Percentiles rank a stretch among this genome's conserved stretches.
These are phyloP conservation scores for Lentinus brumalis DNA, from an alignment of 768 basidiomycete genomes.

Conservation along the genomic window DNA sequence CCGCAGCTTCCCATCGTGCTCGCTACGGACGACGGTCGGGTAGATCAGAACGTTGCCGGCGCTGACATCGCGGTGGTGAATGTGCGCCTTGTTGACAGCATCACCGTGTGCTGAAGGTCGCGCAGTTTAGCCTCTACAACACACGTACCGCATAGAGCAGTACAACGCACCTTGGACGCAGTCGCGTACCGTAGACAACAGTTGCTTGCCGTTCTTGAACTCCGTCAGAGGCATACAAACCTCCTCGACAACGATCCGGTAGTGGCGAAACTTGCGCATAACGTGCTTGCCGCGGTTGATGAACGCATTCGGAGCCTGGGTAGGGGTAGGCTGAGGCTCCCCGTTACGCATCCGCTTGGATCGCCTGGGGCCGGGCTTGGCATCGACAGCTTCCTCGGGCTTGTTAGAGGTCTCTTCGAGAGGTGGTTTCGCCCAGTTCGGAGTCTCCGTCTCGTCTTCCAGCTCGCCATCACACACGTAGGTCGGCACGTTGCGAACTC, in stretches of 20 bases:
- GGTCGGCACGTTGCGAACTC: constrained; percentile 3
- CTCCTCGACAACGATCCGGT: background rate
- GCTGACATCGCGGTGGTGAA: constrained; percentile 11
- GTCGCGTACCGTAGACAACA: background rate
- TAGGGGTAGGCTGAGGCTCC: too few relatives aligned
- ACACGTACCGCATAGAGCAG: too few relatives aligned
- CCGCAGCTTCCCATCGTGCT: too few relatives aligned
- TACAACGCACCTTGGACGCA: background rate
- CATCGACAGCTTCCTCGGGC: too few relatives aligned
- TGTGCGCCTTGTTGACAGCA: background rate
- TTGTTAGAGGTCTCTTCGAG: too few relatives aligned
- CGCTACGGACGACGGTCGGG: background rate
- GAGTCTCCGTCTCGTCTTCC: background rate
- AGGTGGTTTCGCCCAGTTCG: too few relatives aligned
- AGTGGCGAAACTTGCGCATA: background rate
- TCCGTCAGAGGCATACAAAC: background rate
- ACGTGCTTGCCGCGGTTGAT: too few relatives aligned
- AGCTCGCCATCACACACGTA: background rate
- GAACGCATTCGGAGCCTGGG: too few relatives aligned
- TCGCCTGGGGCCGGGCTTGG: too few relatives aligned
- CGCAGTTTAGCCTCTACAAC: too few relatives aligned
- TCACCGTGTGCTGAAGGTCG: background rate
- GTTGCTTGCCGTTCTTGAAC: background rate
- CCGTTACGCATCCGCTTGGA: too few relatives aligned
- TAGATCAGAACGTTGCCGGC: constrained; percentile 8